Evolutionary conservation across 495 filamentous ascomycete genomes (phyloP), one percentile per base, ranked within the genome.

Genomic region (Podospora didyma): DNA sequence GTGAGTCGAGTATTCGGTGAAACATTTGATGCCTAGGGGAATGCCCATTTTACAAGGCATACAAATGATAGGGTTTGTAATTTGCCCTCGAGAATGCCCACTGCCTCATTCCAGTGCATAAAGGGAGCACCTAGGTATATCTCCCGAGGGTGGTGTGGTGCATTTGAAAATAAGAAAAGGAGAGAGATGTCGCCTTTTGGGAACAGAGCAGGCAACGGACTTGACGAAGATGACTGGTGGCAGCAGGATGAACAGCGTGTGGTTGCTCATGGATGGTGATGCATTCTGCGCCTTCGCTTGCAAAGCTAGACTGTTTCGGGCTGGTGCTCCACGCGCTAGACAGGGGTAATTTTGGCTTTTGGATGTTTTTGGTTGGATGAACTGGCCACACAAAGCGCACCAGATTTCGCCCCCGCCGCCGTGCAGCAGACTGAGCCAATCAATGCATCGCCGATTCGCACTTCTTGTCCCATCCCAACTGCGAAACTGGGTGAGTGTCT

Each of bases 401-500:
- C 46, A 54, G 47, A 53, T 57, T 62, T 56, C 57, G 47, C 51
- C 63, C 63, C 66, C 63, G 61, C 66, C 62, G 55, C 44, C 51
- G n/a, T 64, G 60, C 60, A 65, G 62, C 48, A 46, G 28, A 21
- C 26, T n/a, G 16, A 35, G 58, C 67, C 67, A 70, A 70, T 70
- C 65, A 69, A 37, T 53, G 52, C 48, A 16, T 20, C 44, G 51
- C 60, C 53, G 61, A 63, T 53, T 63, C 53, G 53, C 45, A 56
- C 58, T 61, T 23, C 37, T 60, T 56, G 41, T 59, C 47, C 49
- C 54, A 49, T 63, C 53, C 53, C 53, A n/a, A 50, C 56, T 34
- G 54, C 52, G 49, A 69, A 69, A 69, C 66, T 62, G 60, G 35
- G 48, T 59, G 63, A 51, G 54, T 56, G 59, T 62, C 61, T 65